Conservation (phyloP, 225 moss, liverwort and hornwort species). For the Marchantia polymorpha region DNA sequence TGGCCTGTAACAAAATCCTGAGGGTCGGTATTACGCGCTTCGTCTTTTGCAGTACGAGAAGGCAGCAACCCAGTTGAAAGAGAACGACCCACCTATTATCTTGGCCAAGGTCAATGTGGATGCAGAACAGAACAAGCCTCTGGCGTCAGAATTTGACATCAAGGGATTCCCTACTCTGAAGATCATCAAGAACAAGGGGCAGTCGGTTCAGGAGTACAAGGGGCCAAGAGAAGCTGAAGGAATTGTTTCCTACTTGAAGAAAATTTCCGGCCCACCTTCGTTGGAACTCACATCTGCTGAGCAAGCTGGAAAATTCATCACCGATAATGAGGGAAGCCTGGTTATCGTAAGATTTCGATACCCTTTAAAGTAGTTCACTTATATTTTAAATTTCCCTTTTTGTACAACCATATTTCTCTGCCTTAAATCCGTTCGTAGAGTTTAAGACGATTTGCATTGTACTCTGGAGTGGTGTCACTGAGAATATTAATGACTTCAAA, state of each 20-base stretch:
- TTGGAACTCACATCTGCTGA: slow-evolving; percentile 60
- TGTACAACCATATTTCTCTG: too few relatives aligned
- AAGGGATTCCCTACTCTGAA: slow-evolving; percentile 85
- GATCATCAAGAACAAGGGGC: slow-evolving; percentile 74
- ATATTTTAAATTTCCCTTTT: not conserved
- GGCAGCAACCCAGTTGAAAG: slow-evolving; percentile 75
- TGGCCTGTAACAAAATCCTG: not conserved
- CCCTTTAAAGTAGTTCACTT: not conserved
- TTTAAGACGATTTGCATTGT: too few relatives aligned
- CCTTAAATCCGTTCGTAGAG: too few relatives aligned
- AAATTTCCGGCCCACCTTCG: slow-evolving; percentile 71
- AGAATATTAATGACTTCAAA: too few relatives aligned
- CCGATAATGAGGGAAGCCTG: slow-evolving; percentile 45
- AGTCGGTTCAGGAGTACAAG: slow-evolving; percentile 55
- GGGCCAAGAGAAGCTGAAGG: slow-evolving; percentile 80
- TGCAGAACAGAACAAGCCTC: slow-evolving; percentile 70
- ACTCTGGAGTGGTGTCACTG: too few relatives aligned
- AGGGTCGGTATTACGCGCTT: not conserved
- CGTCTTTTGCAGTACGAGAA: slow-evolving; percentile 56
- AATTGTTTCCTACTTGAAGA: slow-evolving; percentile 66
- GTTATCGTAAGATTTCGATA: slow-evolving; percentile 52
- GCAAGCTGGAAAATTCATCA: slow-evolving; percentile 43
- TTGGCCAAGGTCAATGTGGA: slow-evolving; percentile 78
- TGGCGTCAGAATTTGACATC: slow-evolving; percentile 59
- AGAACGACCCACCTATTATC: slow-evolving; percentile 67